phyloP scores from a whole-genome alignment of 495 filamentous ascomycete species.

The Parmelia sp. region DNA sequence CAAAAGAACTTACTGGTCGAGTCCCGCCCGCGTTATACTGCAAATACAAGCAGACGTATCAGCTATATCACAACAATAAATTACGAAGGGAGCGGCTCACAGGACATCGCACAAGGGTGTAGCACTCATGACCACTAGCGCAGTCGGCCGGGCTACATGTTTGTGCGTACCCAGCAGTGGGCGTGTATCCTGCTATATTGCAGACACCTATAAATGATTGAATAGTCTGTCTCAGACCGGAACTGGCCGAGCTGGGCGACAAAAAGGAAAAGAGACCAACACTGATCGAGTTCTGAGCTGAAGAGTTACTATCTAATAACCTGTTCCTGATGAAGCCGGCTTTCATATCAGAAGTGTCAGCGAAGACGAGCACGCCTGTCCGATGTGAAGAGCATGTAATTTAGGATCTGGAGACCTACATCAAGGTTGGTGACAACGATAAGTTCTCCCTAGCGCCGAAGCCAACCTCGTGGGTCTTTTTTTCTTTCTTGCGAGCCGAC shows the following conservation, averaged over 20 bases:
- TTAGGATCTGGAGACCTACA: too few relatives aligned
- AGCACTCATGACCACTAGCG: constrained; percentile 8
- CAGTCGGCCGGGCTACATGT: constrained; percentile 2
- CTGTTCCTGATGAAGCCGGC: too few relatives aligned
- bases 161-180: constrained; percentile 3
- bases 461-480: too few relatives aligned
- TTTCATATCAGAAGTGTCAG: too few relatives aligned
- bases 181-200: constrained; percentile 8
- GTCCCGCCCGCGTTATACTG: neutral
- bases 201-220: constrained; percentile 8
- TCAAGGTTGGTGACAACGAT: too few relatives aligned
- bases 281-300: constrained; percentile 10
- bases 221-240: neutral
- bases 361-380: too few relatives aligned
- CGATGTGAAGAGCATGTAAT: too few relatives aligned
- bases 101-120: constrained; percentile 3
- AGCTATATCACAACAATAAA: neutral
- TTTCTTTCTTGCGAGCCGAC: too few relatives aligned
- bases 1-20: neutral
- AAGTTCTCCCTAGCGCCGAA: too few relatives aligned
- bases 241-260: too few relatives aligned
- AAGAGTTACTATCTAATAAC: too few relatives aligned
- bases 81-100: neutral
- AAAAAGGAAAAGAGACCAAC: neutral
- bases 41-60: neutral